These are phyloP conservation scores for Penicillium sp. DNA, from an alignment of 2,329 filamentous ascomycete genomes.

Conservation along the genomic window DNA sequence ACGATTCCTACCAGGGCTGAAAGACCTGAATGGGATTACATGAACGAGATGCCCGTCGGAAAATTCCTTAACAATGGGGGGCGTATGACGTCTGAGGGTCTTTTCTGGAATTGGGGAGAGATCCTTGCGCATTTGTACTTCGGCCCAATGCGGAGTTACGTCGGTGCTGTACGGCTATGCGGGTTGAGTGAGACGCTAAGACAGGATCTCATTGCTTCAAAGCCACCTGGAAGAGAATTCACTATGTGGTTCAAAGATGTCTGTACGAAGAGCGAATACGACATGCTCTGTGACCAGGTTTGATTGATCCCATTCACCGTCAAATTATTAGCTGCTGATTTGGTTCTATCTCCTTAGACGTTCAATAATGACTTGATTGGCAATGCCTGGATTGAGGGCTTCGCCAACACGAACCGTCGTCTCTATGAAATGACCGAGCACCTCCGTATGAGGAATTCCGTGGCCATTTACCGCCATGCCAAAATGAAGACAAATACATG, in stretches of 20 bases:
- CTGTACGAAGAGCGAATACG: conserved; percentile 29
- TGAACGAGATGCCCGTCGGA: conserved; percentile 9
- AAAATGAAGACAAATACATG: conserved; percentile 14
- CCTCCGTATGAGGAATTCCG: conserved; percentile 23
- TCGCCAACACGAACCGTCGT: conserved; percentile 26
- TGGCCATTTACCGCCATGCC: conserved; percentile 30
- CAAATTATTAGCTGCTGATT: neutral
- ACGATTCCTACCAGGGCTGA: neutral
- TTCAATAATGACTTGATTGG: conserved; percentile 3
- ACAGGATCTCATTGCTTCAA: conserved; percentile 14
- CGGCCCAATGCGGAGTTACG: conserved; percentile 24
- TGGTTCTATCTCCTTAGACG: neutral
- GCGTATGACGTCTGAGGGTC: neutral
- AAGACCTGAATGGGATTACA: neutral
- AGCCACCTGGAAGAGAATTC: conserved; percentile 6
- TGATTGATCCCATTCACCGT: neutral
- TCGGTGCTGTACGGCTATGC: conserved; percentile 32
- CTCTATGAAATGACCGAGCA: conserved; percentile 27
- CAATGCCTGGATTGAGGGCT: conserved; percentile 36
- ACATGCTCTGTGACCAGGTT: conserved; percentile 25
- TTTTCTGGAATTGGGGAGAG: conserved; percentile 26
- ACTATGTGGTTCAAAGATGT: conserved; percentile 34
- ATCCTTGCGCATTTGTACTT: conserved; percentile 29
- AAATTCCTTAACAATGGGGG: neutral
- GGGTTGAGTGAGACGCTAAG: conserved; percentile 16